phyloP scores from a whole-genome alignment of 2,329 filamentous ascomycete species.

The Penicillium griseofulvum region DNA sequence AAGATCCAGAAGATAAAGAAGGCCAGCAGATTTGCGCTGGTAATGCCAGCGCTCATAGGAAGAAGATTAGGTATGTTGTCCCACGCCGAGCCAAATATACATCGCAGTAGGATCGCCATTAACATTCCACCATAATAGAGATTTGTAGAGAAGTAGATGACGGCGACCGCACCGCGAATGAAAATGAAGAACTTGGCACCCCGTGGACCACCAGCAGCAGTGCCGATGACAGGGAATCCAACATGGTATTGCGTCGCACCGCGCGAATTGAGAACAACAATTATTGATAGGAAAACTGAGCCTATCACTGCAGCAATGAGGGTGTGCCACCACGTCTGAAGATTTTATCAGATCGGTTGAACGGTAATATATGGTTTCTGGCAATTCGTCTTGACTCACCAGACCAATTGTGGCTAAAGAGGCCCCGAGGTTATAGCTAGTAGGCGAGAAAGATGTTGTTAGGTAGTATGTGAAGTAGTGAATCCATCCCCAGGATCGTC shows the following conservation, averaged over 20 bases:
- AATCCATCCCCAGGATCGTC: neutral
- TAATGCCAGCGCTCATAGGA: neutral
- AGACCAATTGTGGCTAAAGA: neutral
- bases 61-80: neutral
- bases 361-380: neutral
- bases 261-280: constrained; percentile 19
- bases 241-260: constrained; percentile 30
- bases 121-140: constrained; percentile 36
- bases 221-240: constrained; percentile 37
- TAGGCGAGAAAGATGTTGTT: neutral
- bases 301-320: neutral
- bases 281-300: neutral
- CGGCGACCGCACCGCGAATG: constrained; percentile 22
- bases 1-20: neutral
- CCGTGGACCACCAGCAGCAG: constrained; percentile 36
- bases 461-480: neutral
- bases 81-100: constrained; percentile 12
- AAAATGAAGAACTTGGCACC: constrained; percentile 44
- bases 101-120: constrained; percentile 37
- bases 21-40: neutral
- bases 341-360: neutral
- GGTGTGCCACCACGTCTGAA: neutral
- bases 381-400: neutral
- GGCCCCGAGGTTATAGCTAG: neutral
- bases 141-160: constrained; percentile 26